Conservation (phyloP, 768 basidiomycete species). For the Boletus fagicola region DNA sequence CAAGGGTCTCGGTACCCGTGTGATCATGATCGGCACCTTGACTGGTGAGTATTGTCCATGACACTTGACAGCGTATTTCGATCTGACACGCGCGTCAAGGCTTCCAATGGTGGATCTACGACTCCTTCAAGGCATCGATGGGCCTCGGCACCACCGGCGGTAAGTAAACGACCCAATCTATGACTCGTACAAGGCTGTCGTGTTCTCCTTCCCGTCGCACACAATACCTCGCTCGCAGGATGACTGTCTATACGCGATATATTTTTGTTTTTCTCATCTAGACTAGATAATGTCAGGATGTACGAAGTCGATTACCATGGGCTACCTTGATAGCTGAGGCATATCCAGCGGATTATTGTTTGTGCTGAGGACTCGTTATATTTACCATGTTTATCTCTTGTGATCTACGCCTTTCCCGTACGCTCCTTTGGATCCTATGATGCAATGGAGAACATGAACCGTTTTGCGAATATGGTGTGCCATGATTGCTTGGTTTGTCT, state of each 20-base stretch:
- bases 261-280: constrained; percentile 3
- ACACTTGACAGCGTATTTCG: background rate
- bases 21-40: constrained; percentile 75
- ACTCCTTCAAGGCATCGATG: constrained; percentile 80
- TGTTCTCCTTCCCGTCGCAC: background rate
- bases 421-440: background rate
- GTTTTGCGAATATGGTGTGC: background rate
- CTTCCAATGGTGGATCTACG: constrained; percentile 96
- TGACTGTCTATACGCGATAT: constrained; percentile 16
- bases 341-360: background rate
- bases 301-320: background rate
- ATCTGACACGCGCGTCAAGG: constrained; percentile 38
- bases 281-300: constrained; percentile 14
- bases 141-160: constrained; percentile 87
- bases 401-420: background rate
- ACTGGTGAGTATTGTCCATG: constrained; percentile 35
- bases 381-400: background rate
- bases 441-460: background rate
- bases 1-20: constrained; percentile 85
- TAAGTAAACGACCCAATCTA: constrained; percentile 50
- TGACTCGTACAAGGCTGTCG: background rate
- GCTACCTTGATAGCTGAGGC: background rate
- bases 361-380: background rate
- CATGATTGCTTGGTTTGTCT: background rate
- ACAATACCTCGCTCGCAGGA: constrained; percentile 15